Evolutionary conservation across 1,284 basidiomycete genomes (phyloP).

Genomic region (Earliella scabrosa): DNA sequence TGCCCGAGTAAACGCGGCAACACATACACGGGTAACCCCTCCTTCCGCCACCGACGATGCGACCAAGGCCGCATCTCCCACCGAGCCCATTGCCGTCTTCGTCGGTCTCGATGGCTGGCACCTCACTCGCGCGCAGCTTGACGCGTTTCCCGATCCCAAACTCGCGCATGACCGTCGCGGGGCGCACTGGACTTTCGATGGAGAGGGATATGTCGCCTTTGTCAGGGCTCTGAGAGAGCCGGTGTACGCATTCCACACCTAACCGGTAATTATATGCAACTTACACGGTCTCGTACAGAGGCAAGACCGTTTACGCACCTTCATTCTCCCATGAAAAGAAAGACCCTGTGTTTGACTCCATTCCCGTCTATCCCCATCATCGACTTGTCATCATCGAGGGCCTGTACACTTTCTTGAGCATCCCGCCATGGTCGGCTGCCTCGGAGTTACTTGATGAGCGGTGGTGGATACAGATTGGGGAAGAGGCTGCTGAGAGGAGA

Average conservation of each 20-base stretch:
- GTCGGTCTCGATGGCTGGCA: conserved; percentile 91
- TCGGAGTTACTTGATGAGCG: conserved; percentile 75
- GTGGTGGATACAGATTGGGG: conserved; percentile 75
- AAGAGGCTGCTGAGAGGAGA: conserved; percentile 62
- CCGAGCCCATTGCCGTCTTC: conserved; percentile 41
- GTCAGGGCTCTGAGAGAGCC: conserved; percentile 54
- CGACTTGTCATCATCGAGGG: conserved; percentile 87
- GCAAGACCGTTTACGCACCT: conserved; percentile 51
- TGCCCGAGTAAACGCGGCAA: conserved; percentile 45
- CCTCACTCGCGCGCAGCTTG: conserved; percentile 66
- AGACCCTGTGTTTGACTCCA: conserved; percentile 59
- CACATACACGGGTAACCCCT: conserved; percentile 28
- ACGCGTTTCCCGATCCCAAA: conserved; percentile 70
- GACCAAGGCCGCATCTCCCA: background rate
- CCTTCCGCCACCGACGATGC: background rate
- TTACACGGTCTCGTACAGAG: background rate
- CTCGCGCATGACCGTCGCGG: conserved; percentile 74
- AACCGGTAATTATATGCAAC: background rate
- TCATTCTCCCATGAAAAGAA: conserved; percentile 77
- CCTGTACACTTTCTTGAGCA: conserved; percentile 79
- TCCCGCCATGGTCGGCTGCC: conserved; percentile 75
- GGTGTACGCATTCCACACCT: conserved; percentile 25
- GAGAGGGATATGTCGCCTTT: conserved; percentile 66
- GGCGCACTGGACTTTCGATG: conserved; percentile 78
- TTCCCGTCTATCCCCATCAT: conserved; percentile 63